Conservation (phyloP, 345 rosid species). For the Ceriops zippeliana region DNA sequence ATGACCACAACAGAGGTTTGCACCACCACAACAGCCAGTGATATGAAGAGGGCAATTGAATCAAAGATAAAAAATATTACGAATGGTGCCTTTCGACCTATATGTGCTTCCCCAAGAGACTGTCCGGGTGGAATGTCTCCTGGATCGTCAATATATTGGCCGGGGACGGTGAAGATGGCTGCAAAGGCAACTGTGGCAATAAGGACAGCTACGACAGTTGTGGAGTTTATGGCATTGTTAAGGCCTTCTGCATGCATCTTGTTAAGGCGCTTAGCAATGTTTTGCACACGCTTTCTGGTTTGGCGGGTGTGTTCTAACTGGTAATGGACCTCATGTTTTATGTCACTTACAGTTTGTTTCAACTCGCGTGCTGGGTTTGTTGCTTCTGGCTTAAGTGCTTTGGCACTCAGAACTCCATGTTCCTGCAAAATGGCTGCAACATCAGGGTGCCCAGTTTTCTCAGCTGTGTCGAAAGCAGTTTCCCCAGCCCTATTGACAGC, state of each 20-base stretch:
- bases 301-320: constrained; percentile 89
- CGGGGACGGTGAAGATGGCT: constrained; percentile 89
- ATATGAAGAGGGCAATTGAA: constrained; percentile 82
- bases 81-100: constrained; percentile 60
- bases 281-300: constrained; percentile 79
- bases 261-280: constrained; percentile 75
- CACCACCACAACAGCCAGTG: constrained; percentile 88
- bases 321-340: constrained; percentile 85
- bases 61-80: constrained; percentile 79
- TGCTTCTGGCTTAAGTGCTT: constrained; percentile 45
- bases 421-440: constrained; percentile 51
- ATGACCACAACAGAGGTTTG: constrained; percentile 94
- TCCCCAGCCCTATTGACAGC: constrained; percentile 63
- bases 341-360: constrained; percentile 91
- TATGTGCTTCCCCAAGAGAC: constrained; percentile 75
- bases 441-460: constrained; percentile 57
- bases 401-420: constrained; percentile 70
- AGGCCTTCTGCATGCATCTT: constrained; percentile 90
- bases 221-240: constrained; percentile 90
- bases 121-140: constrained; percentile 33
- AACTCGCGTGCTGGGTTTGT: constrained; percentile 67
- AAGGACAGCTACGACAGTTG: constrained; percentile 89
- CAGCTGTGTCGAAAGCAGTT: constrained; percentile 85
- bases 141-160: constrained; percentile 65
- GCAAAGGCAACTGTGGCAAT: constrained; percentile 95